Evolutionary conservation across 2,329 filamentous ascomycete species (phyloP), one percentile per base, ranked within the genome.

Genomic region (Xylariaceae sp.): DNA sequence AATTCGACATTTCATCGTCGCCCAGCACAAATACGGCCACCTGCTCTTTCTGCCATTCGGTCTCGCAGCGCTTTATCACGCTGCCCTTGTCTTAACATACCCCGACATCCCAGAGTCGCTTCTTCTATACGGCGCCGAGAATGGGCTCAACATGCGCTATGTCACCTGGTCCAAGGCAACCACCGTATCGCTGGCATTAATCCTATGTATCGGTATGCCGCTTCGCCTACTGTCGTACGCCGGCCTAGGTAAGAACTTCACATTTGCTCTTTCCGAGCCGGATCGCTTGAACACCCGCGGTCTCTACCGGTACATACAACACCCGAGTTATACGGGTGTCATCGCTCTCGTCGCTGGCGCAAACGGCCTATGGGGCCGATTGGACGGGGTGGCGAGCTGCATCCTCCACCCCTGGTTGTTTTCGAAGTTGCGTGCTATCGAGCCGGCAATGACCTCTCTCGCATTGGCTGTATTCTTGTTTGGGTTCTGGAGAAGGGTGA

Each of bases 261-360:
- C 81, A 0, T 84, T 82, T 58, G 70, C 72, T 2, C 73, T 84
- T 2, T 67, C 75, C 0, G 62, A 70, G 45, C 81, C 81, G 1
- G 72, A 77, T 51, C 59, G 64, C 1, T 64, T 83, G 6, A 70
- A 73, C 10, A 82, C 77, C 0, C 67, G 60, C 1, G 80, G 80
- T 0, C 65, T 82, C 1, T 82, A 82, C 55, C 55, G 58, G 15
- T 78, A 75, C 55, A 65, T 81, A 2, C 79, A 81, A 60, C 79
- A 83, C 59, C 79, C 80, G 2, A 79, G 78, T 49, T 83, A 83
- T 53, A 75, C 75, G 0, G 80, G 76, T 0, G 37, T 76, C 2
- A 8, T 71, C 0, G 24, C 75, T 3, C 57, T 81, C 0, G 45
- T 72, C 1, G 11, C 69, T 1, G 64, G 55, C 35, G 70, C 72